Evolutionary conservation across 768 basidiomycete species (phyloP), one percentile per base, ranked within the genome.

Genomic region (Leccinum ochraceum): DNA sequence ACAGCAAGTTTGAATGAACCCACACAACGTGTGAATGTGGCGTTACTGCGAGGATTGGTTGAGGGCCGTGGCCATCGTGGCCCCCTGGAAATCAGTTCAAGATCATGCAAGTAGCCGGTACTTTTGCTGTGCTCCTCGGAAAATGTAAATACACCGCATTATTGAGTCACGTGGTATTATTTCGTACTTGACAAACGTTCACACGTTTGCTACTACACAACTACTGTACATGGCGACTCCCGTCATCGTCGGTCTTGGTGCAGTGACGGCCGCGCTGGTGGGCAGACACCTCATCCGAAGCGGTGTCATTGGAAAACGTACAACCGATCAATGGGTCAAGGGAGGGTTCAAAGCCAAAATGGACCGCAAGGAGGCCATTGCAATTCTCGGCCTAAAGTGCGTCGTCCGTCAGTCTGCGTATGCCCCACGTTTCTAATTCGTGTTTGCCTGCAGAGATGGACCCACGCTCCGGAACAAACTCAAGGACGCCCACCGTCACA

Each of bases 401-500:
- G 96, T 97, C 66, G 91, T 83, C 49, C 44, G 24, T 3, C 10
- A 13, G 10, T 49, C 11, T 49, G 20, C 24, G 10, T 20, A 26
- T 49, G 48, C 24, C 5, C 22, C 48, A 24, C 48, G 48, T 24
- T 11, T 49, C 3, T 6, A 5, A 24, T 22, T 49, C 46, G 20
- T 22, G 46, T 22, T 22, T 48, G 46, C 46, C 37, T 17, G 46
- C 46, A 48, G 46, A 22, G 46, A 48, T 48, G 46, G 91, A 83
- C 48, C 92, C 10, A 80, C 79, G 58, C 77, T 96, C n/a, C 83
- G 85, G n/a, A 84, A 72, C 56, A 86, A 81, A 73, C 74, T 98
- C 60, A 98, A 98, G 78, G 96, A 98, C 67, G 95, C 97, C 0
- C 97, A 99, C 77, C 87, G 96, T 58, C 86, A 90, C 39, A 92